phyloP scores from a whole-genome alignment of 1,139 yeast genomes.

The Diutina sp. region DNA sequence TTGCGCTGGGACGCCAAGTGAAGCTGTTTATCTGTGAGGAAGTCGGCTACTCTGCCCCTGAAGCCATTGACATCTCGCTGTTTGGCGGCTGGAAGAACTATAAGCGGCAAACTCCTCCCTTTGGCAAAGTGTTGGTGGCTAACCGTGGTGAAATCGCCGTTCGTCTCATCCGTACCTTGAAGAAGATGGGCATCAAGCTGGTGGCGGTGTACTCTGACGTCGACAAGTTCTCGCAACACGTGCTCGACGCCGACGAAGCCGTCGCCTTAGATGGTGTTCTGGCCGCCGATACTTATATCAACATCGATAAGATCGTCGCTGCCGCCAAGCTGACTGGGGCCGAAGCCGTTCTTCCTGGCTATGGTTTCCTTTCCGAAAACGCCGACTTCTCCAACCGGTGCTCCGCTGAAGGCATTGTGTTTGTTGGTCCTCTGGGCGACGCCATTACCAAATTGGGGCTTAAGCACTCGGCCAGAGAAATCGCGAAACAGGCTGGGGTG shows the following conservation, averaged over 20 bases:
- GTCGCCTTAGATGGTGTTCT: slow-evolving; percentile 68
- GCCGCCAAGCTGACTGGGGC: slow-evolving; percentile 80
- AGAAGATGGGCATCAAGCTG: slow-evolving; percentile 62
- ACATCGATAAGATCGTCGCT: slow-evolving; percentile 67
- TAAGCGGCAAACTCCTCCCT: slow-evolving; percentile 43
- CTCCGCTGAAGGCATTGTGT: slow-evolving; percentile 67
- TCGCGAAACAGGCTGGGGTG: slow-evolving; percentile 78
- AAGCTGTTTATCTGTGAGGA: slow-evolving; percentile 94
- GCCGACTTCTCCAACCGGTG: slow-evolving; percentile 92
- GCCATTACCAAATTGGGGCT: slow-evolving; percentile 84
- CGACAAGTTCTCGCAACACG: slow-evolving; percentile 83
- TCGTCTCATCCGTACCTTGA: slow-evolving; percentile 77
- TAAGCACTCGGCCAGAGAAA: slow-evolving; percentile 92
- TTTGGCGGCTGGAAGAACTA: slow-evolving; percentile 85
- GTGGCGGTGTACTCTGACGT: slow-evolving; percentile 87
- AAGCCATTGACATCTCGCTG: slow-evolving; percentile 65
- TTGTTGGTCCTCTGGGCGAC: slow-evolving; percentile 92
- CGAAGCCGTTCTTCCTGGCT: slow-evolving; percentile 93
- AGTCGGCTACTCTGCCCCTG: slow-evolving; percentile 56
- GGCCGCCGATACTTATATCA: slow-evolving; percentile 84
- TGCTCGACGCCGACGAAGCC: slow-evolving; percentile 66
- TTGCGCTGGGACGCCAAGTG: slow-evolving; percentile 68
- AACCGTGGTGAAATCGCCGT: slow-evolving; percentile 98
- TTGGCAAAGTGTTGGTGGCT: slow-evolving; percentile 79
- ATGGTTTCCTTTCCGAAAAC: slow-evolving; percentile 91